These are phyloP conservation scores for Baorangia bicolor DNA, from an alignment of 768 basidiomycete species.

Conservation along the genomic window DNA sequence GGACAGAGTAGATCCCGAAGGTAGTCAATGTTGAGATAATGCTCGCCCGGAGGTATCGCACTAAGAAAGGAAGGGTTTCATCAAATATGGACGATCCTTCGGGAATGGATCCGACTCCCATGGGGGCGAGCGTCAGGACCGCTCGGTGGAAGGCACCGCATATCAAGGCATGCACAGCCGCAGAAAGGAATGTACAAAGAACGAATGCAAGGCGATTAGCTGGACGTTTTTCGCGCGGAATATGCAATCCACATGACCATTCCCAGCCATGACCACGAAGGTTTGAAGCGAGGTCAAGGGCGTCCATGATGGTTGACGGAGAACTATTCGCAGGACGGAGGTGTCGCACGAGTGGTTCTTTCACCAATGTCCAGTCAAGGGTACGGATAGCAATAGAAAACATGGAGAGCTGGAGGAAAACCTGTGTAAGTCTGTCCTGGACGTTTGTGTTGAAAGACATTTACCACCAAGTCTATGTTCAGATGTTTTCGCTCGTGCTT, in stretches of 20 bases:
- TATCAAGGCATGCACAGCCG: conserved; percentile 36
- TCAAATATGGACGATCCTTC: conserved; percentile 34
- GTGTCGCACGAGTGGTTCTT: conserved; percentile 14
- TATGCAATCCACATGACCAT: conserved; percentile 42
- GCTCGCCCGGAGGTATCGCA: conserved; percentile 38
- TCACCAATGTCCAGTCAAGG: conserved; percentile 16
- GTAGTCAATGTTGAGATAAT: conserved; percentile 44
- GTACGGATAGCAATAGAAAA: conserved; percentile 7
- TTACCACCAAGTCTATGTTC: conserved; percentile 14
- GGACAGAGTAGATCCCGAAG: conserved; percentile 42
- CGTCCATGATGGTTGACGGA: conserved; percentile 32
- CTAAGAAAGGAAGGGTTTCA: conserved; percentile 25
- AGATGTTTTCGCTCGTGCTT: not conserved
- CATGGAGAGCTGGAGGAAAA: conserved; percentile 15
- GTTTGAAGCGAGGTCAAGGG: conserved; percentile 49
- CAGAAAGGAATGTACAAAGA: conserved; percentile 32
- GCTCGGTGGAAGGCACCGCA: conserved; percentile 47
- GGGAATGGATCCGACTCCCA: conserved; percentile 25
- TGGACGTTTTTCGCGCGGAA: conserved; percentile 41
- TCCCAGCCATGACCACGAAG: conserved; percentile 62
- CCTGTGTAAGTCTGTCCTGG: not conserved
- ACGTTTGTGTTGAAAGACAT: not conserved
- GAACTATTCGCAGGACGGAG: conserved; percentile 2
- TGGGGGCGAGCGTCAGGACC: conserved; percentile 46
- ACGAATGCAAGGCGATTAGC: conserved; percentile 39